Conservation (phyloP, 1,284 basidiomycete genomes). For the Melampsora occidentalis region DNA sequence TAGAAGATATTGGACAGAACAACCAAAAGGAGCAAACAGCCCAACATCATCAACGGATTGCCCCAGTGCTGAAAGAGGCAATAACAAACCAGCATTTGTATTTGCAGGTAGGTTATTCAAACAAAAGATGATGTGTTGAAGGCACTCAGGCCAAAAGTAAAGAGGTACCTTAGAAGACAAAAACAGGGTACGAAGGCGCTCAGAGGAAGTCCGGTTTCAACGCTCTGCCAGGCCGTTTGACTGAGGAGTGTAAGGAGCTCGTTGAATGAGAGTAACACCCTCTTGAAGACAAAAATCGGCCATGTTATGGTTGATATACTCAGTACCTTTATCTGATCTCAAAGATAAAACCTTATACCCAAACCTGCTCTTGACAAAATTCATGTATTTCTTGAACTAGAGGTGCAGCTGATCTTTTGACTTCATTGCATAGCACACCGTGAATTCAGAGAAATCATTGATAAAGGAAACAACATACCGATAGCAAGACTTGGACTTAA, state of each 20-base stretch:
- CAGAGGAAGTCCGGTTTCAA: not conserved
- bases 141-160: not conserved
- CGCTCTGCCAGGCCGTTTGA: not conserved
- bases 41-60: too few species aligned
- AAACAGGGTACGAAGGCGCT: not conserved
- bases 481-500: not conserved
- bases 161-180: not conserved
- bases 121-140: not conserved
- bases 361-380: too few species aligned
- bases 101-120: not conserved
- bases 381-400: slow-evolving; percentile 51
- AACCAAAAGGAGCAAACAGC: too few species aligned
- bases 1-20: too few species aligned
- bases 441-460: slow-evolving; percentile 19
- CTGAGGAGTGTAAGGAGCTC: slow-evolving; percentile 22
- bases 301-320: not conserved
- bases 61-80: too few species aligned
- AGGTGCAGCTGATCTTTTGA: not conserved
- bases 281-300: not conserved
- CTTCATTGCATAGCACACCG: slow-evolving; percentile 1
- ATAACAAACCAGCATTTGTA: too few species aligned
- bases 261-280: not conserved
- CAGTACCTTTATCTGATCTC: not conserved
- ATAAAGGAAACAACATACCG: slow-evolving; percentile 20
- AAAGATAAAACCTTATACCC: too few species aligned